Conservation (phyloP, 805 yeast genomes). For the Metschnikowia shivogae region DNA sequence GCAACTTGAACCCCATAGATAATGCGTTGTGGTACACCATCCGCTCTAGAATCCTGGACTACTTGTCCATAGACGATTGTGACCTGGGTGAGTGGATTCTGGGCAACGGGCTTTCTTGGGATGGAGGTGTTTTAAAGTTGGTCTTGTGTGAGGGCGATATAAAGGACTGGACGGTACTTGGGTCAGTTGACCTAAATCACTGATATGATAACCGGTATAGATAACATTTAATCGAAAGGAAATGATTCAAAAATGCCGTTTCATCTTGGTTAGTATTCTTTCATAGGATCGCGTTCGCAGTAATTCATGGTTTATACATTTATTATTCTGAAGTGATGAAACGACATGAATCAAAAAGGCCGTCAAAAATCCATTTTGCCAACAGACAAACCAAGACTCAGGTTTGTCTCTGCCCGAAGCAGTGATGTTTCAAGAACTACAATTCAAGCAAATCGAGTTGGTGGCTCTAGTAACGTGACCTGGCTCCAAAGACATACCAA, state of each 20-base stretch:
- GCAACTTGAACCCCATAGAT: conserved; percentile 60
- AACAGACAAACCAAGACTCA: too few relatives aligned
- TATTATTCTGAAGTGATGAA: too few relatives aligned
- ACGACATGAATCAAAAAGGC: too few relatives aligned
- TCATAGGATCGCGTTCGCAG: too few relatives aligned
- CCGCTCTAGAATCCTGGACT: conserved; percentile 61
- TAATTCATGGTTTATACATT: too few relatives aligned
- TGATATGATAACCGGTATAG: background rate
- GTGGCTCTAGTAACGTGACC: background rate
- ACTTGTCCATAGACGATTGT: conserved; percentile 47
- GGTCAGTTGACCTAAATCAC: conserved; percentile 42
- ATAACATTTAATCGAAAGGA: too few relatives aligned
- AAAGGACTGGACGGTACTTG: conserved; percentile 63
- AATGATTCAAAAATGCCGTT: too few relatives aligned
- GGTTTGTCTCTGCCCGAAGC: too few relatives aligned
- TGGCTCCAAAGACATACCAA: background rate
- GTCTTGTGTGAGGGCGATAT: conserved; percentile 72
- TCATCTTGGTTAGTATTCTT: too few relatives aligned
- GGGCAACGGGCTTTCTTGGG: conserved; percentile 52
- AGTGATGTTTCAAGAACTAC: background rate
- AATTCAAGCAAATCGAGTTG: too few relatives aligned
- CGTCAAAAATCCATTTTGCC: too few relatives aligned
- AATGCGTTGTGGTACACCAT: conserved; percentile 62
- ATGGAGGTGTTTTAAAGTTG: conserved; percentile 61
- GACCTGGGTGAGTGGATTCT: conserved; percentile 31